A percentile compares a stretch with the other conserved stretches of the same genome.
phyloP scores from a whole-genome alignment of 768 basidiomycete genomes.

The Tulasnella sp. region DNA sequence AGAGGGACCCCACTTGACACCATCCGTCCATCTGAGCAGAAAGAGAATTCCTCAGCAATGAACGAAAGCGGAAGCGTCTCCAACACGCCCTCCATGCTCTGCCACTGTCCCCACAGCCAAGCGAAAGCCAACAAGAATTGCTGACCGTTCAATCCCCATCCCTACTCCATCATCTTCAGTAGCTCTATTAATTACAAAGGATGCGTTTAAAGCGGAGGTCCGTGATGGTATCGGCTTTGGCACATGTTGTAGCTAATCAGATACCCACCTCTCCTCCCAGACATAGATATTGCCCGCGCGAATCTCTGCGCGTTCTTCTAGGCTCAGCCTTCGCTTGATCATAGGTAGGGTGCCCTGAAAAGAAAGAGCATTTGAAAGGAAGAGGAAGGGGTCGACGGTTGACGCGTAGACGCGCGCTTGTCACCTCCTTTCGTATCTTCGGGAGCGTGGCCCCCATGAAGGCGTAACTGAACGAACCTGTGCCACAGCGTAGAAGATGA shows the following conservation, averaged over 20 bases:
- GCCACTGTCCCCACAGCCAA: too few relatives aligned
- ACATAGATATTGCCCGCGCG: constrained; percentile 8
- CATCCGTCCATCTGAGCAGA: constrained; percentile 15
- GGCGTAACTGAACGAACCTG: too few relatives aligned
- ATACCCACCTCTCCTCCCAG: constrained; percentile 13
- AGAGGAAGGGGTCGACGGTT: too few relatives aligned
- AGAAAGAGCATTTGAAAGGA: too few relatives aligned
- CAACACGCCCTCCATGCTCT: too few relatives aligned
- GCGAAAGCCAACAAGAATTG: not conserved
- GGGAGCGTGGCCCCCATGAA: too few relatives aligned
- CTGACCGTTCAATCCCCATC: constrained; percentile 13
- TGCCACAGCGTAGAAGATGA: constrained; percentile 70
- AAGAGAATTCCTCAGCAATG: too few relatives aligned
- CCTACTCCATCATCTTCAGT: constrained; percentile 11
- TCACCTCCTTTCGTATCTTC: too few relatives aligned
- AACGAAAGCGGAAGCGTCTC: too few relatives aligned
- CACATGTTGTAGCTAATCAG: too few relatives aligned
- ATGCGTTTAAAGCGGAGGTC: not conserved
- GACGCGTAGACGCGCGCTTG: too few relatives aligned
- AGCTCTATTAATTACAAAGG: constrained; percentile 1
- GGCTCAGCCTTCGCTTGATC: constrained; percentile 71
- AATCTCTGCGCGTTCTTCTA: constrained; percentile 47
- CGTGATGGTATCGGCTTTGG: too few relatives aligned
- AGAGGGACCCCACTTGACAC: constrained; percentile 6
- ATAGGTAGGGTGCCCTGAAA: constrained; percentile 43